Conservation (phyloP, 768 basidiomycete species). For the Mycena polygramma region DNA sequence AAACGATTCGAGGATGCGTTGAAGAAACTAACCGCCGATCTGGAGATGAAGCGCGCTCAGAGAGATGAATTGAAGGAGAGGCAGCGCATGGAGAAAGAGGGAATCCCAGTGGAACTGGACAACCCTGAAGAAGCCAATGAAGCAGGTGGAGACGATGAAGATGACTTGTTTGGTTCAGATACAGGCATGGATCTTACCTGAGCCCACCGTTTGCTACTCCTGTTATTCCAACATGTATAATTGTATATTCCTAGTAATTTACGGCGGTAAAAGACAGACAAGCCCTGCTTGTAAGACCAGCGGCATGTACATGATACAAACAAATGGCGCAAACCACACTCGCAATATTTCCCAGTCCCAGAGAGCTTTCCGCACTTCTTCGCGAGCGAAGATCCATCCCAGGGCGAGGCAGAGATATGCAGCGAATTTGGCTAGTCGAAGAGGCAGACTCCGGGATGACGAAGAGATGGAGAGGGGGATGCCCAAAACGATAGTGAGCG, state of each 20-base stretch:
- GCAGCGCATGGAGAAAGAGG: slow-evolving; percentile 79
- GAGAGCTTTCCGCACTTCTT: slow-evolving; percentile 64
- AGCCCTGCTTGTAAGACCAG: slow-evolving; percentile 79
- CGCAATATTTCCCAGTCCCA: slow-evolving; percentile 86
- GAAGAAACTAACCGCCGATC: slow-evolving; percentile 87
- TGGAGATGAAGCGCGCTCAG: slow-evolving; percentile 87
- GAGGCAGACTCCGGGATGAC: slow-evolving; percentile 41
- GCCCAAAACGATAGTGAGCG: slow-evolving; percentile 74
- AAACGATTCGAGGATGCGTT: slow-evolving; percentile 95
- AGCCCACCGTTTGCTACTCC: slow-evolving; percentile 11
- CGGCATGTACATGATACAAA: slow-evolving; percentile 84
- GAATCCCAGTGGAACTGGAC: slow-evolving; percentile 49
- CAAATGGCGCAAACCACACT: slow-evolving; percentile 87
- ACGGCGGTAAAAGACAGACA: slow-evolving; percentile 59
- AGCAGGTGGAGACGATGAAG: slow-evolving; percentile 40
- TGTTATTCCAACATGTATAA: neutral
- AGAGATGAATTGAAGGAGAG: slow-evolving; percentile 85
- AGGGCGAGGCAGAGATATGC: slow-evolving; percentile 64
- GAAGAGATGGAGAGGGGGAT: slow-evolving; percentile 70
- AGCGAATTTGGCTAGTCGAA: slow-evolving; percentile 47
- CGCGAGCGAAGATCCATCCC: slow-evolving; percentile 65
- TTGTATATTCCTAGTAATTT: slow-evolving; percentile 18
- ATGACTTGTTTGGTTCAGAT: slow-evolving; percentile 61
- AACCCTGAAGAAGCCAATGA: too few species aligned
- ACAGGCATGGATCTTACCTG: slow-evolving; percentile 47